Evolutionary conservation across 257 asterid genomes (phyloP), one percentile per base, ranked within the genome.

Genomic region (Solanum corneliomulleri): DNA sequence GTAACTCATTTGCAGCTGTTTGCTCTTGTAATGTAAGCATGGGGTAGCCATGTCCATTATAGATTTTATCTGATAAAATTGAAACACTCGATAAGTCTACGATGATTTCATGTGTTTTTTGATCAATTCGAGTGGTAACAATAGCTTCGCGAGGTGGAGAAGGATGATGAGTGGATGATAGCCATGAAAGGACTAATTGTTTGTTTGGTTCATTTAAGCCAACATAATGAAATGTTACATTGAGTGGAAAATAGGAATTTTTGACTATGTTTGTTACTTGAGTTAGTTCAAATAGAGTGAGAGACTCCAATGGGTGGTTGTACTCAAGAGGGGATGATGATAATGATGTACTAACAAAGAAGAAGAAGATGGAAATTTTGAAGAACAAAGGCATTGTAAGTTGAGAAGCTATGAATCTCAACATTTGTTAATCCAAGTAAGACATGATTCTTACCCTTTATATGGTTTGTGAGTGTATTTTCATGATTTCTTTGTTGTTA

Each of bases 201-300:
- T 94, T 95, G 1, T 88, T 86, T 4, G 98, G 97, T 85, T 95
- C 98, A 21, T 94, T 91, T 49, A 93, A 86, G 89, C 98, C 97
- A 41, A 93, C 96, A 33, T 94, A 93, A 68, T 95, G 97, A 87
- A 91, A 95, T 47, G 88, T 89, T 10, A 90, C 89, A 86, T 88
- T 92, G 6, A 87, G 88, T 45, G 76, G 47, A 2, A 84, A 80
- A 33, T 66, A 49, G 70, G 88, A 60, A 21, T 15, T 69, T 39
- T 88, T 88, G 21, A 95, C 86, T 68, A 89, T 86, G 58, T 91
- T 68, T 84, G 90, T 92, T n/a, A 93, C 89, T 82, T 87, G 93
- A 29, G 35, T 87, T 77, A 93, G 92, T 85, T 95, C 97, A 16
- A 11, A 78, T 20, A 89, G 94, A 77, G 95, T 88, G 33, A 95